Percentiles rank a stretch among this genome's conserved stretches.
Evolutionary conservation across 2,329 filamentous ascomycete species (phyloP).

Genomic region (Achaetomium macrosporum): DNA sequence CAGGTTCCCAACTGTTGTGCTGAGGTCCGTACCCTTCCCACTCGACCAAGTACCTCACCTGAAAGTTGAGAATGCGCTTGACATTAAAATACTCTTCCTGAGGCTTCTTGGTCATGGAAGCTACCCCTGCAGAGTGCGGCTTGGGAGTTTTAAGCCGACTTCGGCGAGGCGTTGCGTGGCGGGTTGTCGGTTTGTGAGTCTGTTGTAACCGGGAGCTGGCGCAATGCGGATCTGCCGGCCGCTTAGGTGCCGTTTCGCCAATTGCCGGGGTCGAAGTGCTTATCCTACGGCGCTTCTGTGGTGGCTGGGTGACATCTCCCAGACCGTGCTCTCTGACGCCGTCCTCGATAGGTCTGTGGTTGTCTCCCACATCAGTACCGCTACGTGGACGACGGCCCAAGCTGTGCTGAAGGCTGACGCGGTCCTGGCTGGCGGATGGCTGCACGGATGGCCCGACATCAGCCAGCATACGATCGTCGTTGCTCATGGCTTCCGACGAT

Average conservation of each 20-base stretch:
- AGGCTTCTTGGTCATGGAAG: background rate
- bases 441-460: background rate
- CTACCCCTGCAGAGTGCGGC: background rate
- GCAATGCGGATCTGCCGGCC: background rate
- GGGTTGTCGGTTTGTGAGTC: background rate
- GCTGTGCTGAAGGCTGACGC: background rate
- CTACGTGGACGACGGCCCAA: background rate
- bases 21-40: slow-evolving; percentile 12
- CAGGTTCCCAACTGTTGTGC: slow-evolving; percentile 14
- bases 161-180: background rate
- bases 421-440: background rate
- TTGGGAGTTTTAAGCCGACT: background rate
- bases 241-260: background rate
- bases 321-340: background rate
- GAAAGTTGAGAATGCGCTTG: background rate
- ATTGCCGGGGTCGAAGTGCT: background rate
- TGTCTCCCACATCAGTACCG: background rate
- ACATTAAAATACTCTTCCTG: background rate
- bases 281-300: background rate
- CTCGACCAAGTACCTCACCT: slow-evolving; percentile 16
- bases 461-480: background rate
- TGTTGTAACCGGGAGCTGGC: background rate
- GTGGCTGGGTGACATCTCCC: background rate
- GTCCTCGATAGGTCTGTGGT: background rate
- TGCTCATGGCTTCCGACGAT: background rate